Base-by-base conservation (phyloP, 2,329 filamentous ascomycete genomes). In the Geosmithia morbida region DNA sequence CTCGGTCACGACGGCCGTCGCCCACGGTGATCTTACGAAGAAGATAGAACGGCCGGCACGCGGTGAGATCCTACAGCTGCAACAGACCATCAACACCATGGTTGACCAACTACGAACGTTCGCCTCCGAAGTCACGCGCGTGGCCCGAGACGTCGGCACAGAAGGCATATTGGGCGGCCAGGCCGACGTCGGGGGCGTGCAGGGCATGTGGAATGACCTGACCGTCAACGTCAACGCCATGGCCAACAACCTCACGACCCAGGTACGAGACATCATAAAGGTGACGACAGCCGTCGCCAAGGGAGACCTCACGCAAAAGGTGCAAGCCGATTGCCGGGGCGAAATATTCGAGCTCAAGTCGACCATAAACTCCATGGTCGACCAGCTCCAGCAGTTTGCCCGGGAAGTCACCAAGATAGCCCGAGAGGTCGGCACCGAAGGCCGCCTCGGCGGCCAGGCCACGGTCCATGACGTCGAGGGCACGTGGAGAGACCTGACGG, bases 331-430 rank as follows among this genome's bases (percentile, higher is more conserved):
- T 59, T 90, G 85, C 66, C 85, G 82, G 69, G 94, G 85, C 65
- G 92, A 90, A 73, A 97, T 89, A 58, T 85, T 81, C 61, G 87
- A 86, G 69, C 83, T 98, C 59, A 98, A 98, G 67, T 89, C 88
- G 50, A 97, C 92, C 44, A 98, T 97, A 71, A 98, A 98, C 67
- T 92, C 86, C 62, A 98, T 98, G 90, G 90, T 98, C 54, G 92
- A 96, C 63, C 92, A 96, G 64, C 72, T 98, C 49, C 87, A 94
- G 60, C 89, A 96, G 60, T 97, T 97, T 61, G 92, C 92, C 10
- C 85, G 88, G 59, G 90, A 97, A 68, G 92, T 98, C 56, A 97
- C 90, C 39, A 94, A 92, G 65, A 85, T 98, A 59, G 90, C 90
- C 39, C 84, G 87, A 62, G 90, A 97, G 66, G 92, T 97, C 72